These are phyloP conservation scores for Cryomyces antarcticus DNA, from an alignment of 495 filamentous ascomycete species.

Conservation along the genomic window DNA sequence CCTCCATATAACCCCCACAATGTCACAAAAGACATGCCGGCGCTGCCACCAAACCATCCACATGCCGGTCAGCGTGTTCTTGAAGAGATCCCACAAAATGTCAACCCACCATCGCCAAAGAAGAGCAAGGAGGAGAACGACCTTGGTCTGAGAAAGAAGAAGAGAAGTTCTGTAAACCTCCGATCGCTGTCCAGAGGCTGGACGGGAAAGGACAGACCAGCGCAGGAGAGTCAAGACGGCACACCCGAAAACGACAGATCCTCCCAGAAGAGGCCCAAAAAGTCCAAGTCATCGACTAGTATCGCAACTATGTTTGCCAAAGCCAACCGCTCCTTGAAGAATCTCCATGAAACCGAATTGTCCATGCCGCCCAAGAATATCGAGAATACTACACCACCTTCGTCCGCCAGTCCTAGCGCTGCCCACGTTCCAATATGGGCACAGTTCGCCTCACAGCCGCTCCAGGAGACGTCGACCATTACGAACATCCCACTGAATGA, in stretches of 20 bases:
- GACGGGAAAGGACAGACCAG: no score
- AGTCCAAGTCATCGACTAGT: constrained; percentile 68
- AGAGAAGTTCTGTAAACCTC: constrained; percentile 44
- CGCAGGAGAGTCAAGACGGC: constrained; percentile 12
- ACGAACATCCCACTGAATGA: constrained; percentile 21
- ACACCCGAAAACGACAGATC: constrained; percentile 24
- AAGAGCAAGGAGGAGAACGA: constrained; percentile 10
- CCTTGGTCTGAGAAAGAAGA: constrained; percentile 36
- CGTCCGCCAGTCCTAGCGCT: constrained; percentile 26
- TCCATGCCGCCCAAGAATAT: constrained; percentile 38
- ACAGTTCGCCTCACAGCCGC: constrained; percentile 36
- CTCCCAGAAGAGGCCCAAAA: constrained; percentile 42
- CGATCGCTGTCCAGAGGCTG: constrained; percentile 29
- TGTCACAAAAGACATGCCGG: constrained; percentile 13
- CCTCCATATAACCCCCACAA: constrained; percentile 19
- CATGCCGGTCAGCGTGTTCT: neutral
- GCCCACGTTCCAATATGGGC: constrained; percentile 56
- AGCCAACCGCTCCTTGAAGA: constrained; percentile 36
- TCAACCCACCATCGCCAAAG: constrained; percentile 15
- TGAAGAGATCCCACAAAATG: neutral
- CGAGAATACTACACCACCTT: constrained; percentile 47
- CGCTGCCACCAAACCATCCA: neutral
- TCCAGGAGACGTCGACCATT: constrained; percentile 21
- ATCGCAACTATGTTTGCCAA: constrained; percentile 42
- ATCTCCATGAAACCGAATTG: constrained; percentile 21